Base-by-base conservation (phyloP, 1,284 basidiomycete species). In the Fomes fomentarius region DNA sequence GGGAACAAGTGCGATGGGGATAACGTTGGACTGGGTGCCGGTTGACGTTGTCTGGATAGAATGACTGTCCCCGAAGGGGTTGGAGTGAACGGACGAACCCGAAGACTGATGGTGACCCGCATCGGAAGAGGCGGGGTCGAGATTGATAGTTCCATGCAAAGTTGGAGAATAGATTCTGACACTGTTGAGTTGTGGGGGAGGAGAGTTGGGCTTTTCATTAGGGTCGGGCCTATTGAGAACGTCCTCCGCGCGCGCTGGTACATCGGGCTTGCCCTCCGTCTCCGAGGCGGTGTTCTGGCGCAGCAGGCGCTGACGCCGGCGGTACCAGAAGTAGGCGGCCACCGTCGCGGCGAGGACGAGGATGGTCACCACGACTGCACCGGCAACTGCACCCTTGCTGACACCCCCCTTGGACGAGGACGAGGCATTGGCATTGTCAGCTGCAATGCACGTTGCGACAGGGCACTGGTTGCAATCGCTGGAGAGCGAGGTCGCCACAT, bases 181-280 rank as follows among this genome's bases (percentile, higher is more conserved):
- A 15, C 71, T 74, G 59, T 69, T 74, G 34, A 67, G 66, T 57
- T 76, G 56, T 10, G 61, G 59, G 8, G 47, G 47, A 11, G 63
- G 61, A 19, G 70, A 64, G 10, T 60, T 53, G 3, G 75, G 69
- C 67, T 90, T 91, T 73, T 91, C 89, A 48, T 73, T 84, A 39
- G 89, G 89, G 69, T 92, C 86, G 25, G 88, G 87, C 39, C 89
- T 78, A 66, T 84, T 88, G 56, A 92, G 84, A 24, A 92, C 90
- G 10, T 83, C 82, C 62, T 82, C 85, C 19, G 90, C 89, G 30
- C 85, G 73, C 4, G 88, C 89, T 44, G 88, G 88, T 22, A 82
- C 71, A 61, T 91, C 89, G 40, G 74, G 68, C 66, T 85, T 85
- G 60, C 68, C 61, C 55, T 82, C 81, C 14, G 60, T 63, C 11